phyloP scores from a whole-genome alignment of 1,284 basidiomycete genomes.

The Lentinula novae-zelandiae region DNA sequence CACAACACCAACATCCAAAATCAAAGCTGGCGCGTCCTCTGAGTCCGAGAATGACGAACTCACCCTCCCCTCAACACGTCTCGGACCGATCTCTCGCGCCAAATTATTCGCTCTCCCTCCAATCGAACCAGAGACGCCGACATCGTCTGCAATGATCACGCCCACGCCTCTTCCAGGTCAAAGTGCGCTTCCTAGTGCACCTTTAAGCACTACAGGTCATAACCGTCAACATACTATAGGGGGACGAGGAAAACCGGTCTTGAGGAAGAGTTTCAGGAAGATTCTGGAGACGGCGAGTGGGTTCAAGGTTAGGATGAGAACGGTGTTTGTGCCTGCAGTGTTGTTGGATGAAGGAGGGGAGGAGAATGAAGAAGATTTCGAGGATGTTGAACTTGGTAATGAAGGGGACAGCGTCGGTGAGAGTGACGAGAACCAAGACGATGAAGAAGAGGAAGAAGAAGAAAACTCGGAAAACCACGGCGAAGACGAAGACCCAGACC shows the following conservation, averaged over 20 bases:
- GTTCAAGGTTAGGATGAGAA: conserved; percentile 84
- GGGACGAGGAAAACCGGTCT: conserved; percentile 24
- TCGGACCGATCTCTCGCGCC: conserved; percentile 59
- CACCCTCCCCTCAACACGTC: conserved; percentile 58
- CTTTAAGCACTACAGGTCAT: background rate
- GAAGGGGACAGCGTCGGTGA: conserved; percentile 29
- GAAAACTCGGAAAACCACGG: background rate
- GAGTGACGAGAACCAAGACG: conserved; percentile 45
- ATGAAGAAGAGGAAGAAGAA: conserved; percentile 17
- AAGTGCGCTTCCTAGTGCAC: conserved; percentile 2
- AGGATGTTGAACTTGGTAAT: conserved; percentile 32
- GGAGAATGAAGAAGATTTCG: conserved; percentile 34
- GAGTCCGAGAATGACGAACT: conserved; percentile 20
- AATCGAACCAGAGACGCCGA: conserved; percentile 34
- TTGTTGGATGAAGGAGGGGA: conserved; percentile 14
- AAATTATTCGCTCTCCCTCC: conserved; percentile 61
- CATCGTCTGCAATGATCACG: conserved; percentile 39
- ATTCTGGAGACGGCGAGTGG: conserved; percentile 75
- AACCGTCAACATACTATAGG: background rate
- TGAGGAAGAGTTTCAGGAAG: conserved; percentile 84
- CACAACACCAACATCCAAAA: background rate
- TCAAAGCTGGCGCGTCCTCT: background rate
- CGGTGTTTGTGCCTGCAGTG: conserved; percentile 81
- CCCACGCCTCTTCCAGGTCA: background rate
- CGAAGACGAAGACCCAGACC: conserved; percentile 45